These are phyloP conservation scores for Diplogelasinospora grovesii DNA, from an alignment of 495 filamentous ascomycete species.

Conservation along the genomic window DNA sequence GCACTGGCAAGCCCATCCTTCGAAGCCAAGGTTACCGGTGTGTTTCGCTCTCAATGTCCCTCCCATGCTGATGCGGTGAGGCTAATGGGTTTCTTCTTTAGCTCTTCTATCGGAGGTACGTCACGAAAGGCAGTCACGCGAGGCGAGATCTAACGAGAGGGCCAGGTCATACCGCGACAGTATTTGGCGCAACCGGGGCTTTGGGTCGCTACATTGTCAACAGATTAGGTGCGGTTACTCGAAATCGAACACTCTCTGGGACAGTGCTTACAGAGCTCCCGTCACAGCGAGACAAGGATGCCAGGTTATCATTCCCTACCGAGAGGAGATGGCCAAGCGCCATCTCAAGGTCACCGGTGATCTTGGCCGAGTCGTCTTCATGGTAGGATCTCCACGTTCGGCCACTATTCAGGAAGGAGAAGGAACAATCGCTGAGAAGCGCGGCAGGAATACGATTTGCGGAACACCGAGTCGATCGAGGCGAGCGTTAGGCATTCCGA, in stretches of 20 bases:
- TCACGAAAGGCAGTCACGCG: too few relatives aligned
- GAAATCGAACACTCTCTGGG: too few relatives aligned
- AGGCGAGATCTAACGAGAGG: too few relatives aligned
- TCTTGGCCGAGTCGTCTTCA: slow-evolving; percentile 79
- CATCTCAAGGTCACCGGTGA: slow-evolving; percentile 94
- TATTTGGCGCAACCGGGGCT: slow-evolving; percentile 96
- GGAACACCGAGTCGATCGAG: slow-evolving; percentile 93
- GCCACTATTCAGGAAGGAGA: neutral
- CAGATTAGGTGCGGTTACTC: slow-evolving; percentile 63
- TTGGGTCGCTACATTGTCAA: slow-evolving; percentile 97
- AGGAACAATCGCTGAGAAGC: slow-evolving; percentile 14
- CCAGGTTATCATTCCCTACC: slow-evolving; percentile 86
- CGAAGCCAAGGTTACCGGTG: slow-evolving; percentile 78
- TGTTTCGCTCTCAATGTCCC: slow-evolving; percentile 28
- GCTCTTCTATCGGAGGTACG: slow-evolving; percentile 48
- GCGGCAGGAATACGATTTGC: slow-evolving; percentile 81
- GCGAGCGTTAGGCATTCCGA: slow-evolving; percentile 95
- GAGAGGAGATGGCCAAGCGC: slow-evolving; percentile 96
- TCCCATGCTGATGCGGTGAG: neutral
- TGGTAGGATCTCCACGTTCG: slow-evolving; percentile 42
- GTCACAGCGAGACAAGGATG: slow-evolving; percentile 79
- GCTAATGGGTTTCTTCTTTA: slow-evolving; percentile 17
- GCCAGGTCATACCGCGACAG: slow-evolving; percentile 92
- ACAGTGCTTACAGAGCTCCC: slow-evolving; percentile 30
- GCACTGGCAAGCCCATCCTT: slow-evolving; percentile 82